Evolutionary conservation across 768 basidiomycete genomes (phyloP).

Genomic region (Suillus subalutaceus): DNA sequence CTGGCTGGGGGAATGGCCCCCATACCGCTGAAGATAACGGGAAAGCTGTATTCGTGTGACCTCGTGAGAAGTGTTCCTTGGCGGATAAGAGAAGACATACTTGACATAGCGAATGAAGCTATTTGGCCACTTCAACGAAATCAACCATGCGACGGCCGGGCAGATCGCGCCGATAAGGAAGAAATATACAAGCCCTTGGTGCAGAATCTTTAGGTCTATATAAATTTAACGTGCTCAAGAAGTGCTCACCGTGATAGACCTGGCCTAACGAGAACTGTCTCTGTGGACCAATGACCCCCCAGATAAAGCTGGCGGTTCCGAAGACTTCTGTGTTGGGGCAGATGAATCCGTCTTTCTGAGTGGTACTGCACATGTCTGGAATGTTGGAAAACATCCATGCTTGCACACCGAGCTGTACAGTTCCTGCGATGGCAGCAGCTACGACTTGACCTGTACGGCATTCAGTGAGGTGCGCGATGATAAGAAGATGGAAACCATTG

Average conservation of each 20-base stretch:
- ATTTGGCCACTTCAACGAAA: constrained; percentile 64
- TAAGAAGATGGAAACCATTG: background rate
- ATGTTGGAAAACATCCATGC: constrained; percentile 50
- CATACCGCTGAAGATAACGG: constrained; percentile 58
- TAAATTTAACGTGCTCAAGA: background rate
- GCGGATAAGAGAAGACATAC: constrained; percentile 36
- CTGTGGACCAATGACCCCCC: constrained; percentile 80
- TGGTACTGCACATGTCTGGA: constrained; percentile 41
- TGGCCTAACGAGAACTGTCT: constrained; percentile 71
- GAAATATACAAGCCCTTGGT: constrained; percentile 57
- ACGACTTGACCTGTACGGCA: constrained; percentile 38
- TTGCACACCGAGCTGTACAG: constrained; percentile 47
- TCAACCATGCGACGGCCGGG: constrained; percentile 57
- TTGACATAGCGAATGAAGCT: constrained; percentile 65
- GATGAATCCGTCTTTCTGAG: constrained; percentile 65
- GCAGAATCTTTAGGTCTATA: background rate
- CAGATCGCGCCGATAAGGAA: constrained; percentile 76
- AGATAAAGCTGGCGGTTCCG: constrained; percentile 78
- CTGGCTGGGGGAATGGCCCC: constrained; percentile 66
- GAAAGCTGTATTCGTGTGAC: constrained; percentile 37
- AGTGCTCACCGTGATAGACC: constrained; percentile 50
- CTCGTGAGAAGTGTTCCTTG: background rate
- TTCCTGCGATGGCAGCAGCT: constrained; percentile 42
- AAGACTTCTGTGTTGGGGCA: constrained; percentile 75
- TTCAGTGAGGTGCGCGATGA: background rate